Percentiles rank a stretch among this genome's conserved stretches.
These are phyloP conservation scores for Aspergillus ochraceoroseus DNA, from an alignment of 2,329 filamentous ascomycete genomes.

Conservation along the genomic window DNA sequence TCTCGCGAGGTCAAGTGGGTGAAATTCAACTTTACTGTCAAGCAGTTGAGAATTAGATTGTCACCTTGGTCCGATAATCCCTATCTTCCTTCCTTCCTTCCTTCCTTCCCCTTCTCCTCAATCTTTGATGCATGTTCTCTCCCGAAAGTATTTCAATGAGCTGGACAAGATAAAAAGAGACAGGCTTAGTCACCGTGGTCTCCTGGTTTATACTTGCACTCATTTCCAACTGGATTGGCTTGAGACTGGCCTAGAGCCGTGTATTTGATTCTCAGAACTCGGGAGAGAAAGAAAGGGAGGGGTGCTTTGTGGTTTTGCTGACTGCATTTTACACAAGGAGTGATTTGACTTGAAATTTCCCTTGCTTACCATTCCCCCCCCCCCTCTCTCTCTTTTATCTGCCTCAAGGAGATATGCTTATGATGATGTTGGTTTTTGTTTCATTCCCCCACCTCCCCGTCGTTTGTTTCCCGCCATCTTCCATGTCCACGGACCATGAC, in stretches of 20 bases:
- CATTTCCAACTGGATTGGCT: constrained; percentile 32
- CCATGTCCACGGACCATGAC: constrained; percentile 32
- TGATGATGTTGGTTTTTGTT: constrained; percentile 20
- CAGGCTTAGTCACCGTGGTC: constrained; percentile 18
- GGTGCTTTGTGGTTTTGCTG: constrained; percentile 4
- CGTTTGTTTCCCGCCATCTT: constrained; percentile 11
- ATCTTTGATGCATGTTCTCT: constrained; percentile 11
- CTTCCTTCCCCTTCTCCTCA: constrained; percentile 7
- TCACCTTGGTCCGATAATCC: constrained; percentile 6
- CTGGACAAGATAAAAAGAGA: constrained; percentile 13
- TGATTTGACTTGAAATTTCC: neutral
- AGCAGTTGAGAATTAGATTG: constrained; percentile 46
- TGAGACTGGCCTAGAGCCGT: constrained; percentile 25
- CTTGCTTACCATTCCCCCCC: constrained; percentile 9
- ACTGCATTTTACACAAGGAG: neutral
- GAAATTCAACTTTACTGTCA: constrained; percentile 85
- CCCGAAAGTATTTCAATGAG: constrained; percentile 15
- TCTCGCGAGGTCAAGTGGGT: constrained; percentile 65
- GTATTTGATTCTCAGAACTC: constrained; percentile 12
- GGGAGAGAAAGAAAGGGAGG: constrained; percentile 6
- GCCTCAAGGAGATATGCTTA: constrained; percentile 14
- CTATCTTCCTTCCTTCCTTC: constrained; percentile 4
- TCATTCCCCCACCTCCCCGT: constrained; percentile 16
- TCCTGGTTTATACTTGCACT: constrained; percentile 24
- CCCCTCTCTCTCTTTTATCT: constrained; percentile 4